These are phyloP conservation scores for Solanum hybrid DNA, from an alignment of 305 asterid genomes.

Conservation along the genomic window DNA sequence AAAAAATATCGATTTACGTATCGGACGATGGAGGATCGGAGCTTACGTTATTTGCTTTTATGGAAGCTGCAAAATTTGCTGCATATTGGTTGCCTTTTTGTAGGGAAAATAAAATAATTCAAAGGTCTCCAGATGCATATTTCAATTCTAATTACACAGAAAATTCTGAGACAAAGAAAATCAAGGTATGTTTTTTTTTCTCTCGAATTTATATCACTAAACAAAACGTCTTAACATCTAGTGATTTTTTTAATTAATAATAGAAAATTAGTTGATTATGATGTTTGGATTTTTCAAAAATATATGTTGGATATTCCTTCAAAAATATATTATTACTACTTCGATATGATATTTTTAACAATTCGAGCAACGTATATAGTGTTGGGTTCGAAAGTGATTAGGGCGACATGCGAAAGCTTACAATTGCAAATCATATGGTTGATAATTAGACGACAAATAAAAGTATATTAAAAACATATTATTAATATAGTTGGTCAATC, in stretches of 20 bases:
- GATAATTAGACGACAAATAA: background rate
- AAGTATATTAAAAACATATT: too few species aligned
- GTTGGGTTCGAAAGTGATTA: background rate
- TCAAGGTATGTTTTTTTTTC: slow-evolving; percentile 33
- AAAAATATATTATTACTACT: background rate
- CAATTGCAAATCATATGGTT: background rate
- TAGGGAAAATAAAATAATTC: slow-evolving; percentile 33
- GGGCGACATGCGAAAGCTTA: background rate
- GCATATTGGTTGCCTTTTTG: slow-evolving; percentile 65
- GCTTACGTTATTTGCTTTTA: slow-evolving; percentile 62
- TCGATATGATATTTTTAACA: background rate
- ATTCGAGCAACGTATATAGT: background rate
- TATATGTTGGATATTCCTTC: too few species aligned
- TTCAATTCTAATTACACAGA: slow-evolving; percentile 27
- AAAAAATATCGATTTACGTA: slow-evolving; percentile 59
- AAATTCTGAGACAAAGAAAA: slow-evolving; percentile 13
- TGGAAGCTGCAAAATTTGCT: slow-evolving; percentile 75
- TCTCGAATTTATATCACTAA: background rate
- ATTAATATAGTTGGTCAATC: too few species aligned
- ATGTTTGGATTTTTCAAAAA: too few species aligned
- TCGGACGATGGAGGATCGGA: slow-evolving; percentile 86
- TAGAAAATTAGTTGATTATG: background rate
- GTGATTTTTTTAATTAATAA: background rate
- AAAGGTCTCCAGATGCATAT: slow-evolving; percentile 50
- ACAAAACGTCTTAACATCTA: background rate